Conservation (phyloP, 768 basidiomycete genomes). For the Suillus weaverae region DNA sequence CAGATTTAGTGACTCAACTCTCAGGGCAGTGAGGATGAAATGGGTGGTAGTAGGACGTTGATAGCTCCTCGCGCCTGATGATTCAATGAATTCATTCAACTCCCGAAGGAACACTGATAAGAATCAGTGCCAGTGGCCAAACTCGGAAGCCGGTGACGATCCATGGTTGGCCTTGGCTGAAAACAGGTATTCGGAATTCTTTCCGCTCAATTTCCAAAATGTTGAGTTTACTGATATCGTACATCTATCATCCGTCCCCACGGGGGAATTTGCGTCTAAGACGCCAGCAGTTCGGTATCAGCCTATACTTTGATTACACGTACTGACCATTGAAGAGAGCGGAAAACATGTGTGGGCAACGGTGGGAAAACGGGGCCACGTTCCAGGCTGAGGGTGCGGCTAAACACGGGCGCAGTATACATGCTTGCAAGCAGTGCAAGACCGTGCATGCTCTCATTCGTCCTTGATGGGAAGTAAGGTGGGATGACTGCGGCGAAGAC, state of each 20-base stretch:
- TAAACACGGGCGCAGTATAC: constrained; percentile 4
- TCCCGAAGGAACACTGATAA: neutral
- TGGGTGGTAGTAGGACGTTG: neutral
- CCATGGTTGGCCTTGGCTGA: neutral
- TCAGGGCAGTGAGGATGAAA: neutral
- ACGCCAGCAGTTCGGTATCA: neutral
- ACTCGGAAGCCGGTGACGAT: neutral
- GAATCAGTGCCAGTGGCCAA: neutral
- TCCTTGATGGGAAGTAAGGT: constrained; percentile 19
- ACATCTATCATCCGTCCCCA: neutral
- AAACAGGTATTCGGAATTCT: neutral
- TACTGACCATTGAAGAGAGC: neutral
- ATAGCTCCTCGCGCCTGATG: neutral
- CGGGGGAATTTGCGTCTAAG: neutral
- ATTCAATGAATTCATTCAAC: neutral
- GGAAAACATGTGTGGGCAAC: neutral
- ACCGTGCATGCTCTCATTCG: constrained; percentile 25
- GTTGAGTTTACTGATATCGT: neutral
- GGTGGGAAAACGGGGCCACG: constrained; percentile 20
- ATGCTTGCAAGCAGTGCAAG: constrained; percentile 16
- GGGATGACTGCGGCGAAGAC: neutral
- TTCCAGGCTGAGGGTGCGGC: neutral
- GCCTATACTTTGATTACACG: neutral
- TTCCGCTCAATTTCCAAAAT: constrained; percentile 13
- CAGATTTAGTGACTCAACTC: neutral